A percentile compares a stretch with the other conserved stretches of the same genome.
phyloP scores from a whole-genome alignment of 176 grass and related monocot genomes.

The Cymbopogon citratus region DNA sequence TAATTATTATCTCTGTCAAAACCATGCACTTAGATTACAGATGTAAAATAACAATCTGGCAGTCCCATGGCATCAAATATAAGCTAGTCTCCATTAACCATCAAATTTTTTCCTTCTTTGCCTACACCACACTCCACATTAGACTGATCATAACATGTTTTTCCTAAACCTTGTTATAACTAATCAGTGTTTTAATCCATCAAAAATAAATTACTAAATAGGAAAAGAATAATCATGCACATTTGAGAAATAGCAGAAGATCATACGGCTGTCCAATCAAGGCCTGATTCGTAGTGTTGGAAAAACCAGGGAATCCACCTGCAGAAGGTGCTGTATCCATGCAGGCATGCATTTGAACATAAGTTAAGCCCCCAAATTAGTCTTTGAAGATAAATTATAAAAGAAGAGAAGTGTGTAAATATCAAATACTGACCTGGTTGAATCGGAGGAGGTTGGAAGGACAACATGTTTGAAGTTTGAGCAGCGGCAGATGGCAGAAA shows the following conservation, averaged over 20 bases:
- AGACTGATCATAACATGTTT: constrained; percentile 1
- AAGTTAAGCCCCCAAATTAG: neutral
- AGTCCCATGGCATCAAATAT: neutral
- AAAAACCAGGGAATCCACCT: constrained; percentile 48
- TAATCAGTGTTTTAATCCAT: neutral
- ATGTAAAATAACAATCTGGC: neutral
- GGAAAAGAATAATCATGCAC: neutral
- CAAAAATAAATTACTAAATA: neutral
- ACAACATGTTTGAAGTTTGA: constrained; percentile 54
- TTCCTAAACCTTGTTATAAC: neutral
- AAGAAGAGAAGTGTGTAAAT: neutral
- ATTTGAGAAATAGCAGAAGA: constrained; percentile 21
- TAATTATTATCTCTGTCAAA: neutral
- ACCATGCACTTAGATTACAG: neutral
- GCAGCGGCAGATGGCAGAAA: constrained; percentile 42
- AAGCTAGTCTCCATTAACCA: constrained; percentile 24
- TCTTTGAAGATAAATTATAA: neutral
- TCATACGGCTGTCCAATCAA: constrained; percentile 67
- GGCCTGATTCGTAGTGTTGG: constrained; percentile 44
- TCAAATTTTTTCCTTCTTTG: constrained; percentile 10
- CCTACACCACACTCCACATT: neutral
- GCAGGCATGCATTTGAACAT: constrained; percentile 2
- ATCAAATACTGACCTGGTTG: constrained; percentile 56
- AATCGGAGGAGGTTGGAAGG: constrained; percentile 41
- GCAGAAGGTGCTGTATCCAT: constrained; percentile 36